phyloP scores from a whole-genome alignment of 2,329 filamentous ascomycete genomes.

The Penicillium sp. region DNA sequence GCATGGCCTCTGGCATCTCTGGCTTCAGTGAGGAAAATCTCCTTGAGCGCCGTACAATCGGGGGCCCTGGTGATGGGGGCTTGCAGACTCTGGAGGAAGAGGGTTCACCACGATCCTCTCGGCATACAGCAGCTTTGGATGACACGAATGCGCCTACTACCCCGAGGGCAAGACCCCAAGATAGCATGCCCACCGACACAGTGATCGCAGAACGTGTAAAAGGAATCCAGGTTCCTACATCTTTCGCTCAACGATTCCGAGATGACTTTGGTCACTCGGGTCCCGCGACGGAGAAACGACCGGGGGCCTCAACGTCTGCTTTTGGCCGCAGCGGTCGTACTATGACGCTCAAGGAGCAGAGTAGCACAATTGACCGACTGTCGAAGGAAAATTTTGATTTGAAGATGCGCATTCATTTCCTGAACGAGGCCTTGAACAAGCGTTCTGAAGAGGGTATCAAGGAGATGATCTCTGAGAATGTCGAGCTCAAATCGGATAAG shows the following conservation, averaged over 20 bases:
- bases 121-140: constrained; percentile 31
- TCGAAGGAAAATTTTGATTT: constrained; percentile 98
- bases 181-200: constrained; percentile 72
- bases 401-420: constrained; percentile 94
- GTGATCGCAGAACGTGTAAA: constrained; percentile 81
- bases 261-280: constrained; percentile 58
- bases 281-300: constrained; percentile 54
- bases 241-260: constrained; percentile 77
- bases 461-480: constrained; percentile 96
- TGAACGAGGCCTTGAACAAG: constrained; percentile 87
- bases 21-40: constrained; percentile 47
- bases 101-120: constrained; percentile 38
- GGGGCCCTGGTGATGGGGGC: constrained; percentile 40
- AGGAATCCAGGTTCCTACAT: constrained; percentile 86
- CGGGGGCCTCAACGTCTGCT: constrained; percentile 45
- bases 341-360: constrained; percentile 93
- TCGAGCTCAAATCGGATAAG: constrained; percentile 86
- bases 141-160: constrained; percentile 56
- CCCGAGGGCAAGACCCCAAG: constrained; percentile 57
- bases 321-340: constrained; percentile 57
- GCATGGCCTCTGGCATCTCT: constrained; percentile 71
- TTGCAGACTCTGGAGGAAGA: constrained; percentile 57
- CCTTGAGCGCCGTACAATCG: constrained; percentile 40
- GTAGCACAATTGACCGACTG: constrained; percentile 89
- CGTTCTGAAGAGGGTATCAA: constrained; percentile 93